These are phyloP conservation scores for Backusella psychrophila DNA, from an alignment of 192 early-diverging fungal species.

Conservation along the genomic window DNA sequence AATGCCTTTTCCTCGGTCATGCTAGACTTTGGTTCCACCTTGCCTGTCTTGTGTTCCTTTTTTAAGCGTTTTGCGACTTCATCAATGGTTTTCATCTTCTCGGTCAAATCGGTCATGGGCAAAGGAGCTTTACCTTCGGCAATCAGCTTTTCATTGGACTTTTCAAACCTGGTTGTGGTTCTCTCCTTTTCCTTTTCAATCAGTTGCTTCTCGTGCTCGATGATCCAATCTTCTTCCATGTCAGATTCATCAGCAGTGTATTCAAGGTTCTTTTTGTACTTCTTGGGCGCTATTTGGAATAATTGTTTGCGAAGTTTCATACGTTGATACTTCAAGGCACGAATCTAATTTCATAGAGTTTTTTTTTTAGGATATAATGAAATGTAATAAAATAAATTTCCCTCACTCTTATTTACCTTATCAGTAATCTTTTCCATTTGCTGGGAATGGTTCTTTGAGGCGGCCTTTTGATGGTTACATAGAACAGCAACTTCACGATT, in stretches of 20 bases:
- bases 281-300: slow-evolving; percentile 67
- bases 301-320: slow-evolving; percentile 68
- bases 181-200: slow-evolving; percentile 77
- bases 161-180: slow-evolving; percentile 59
- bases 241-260: slow-evolving; percentile 69
- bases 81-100: slow-evolving; percentile 50
- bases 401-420: slow-evolving; percentile 50
- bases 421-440: slow-evolving; percentile 82
- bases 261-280: slow-evolving; percentile 75
- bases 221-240: slow-evolving; percentile 78
- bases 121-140: slow-evolving; percentile 56
- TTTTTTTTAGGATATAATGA: background rate
- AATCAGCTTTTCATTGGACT: slow-evolving; percentile 81
- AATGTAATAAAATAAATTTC: too few species aligned
- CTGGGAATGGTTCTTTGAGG: slow-evolving; percentile 73
- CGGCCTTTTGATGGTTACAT: slow-evolving; percentile 96
- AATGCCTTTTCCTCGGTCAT: slow-evolving; percentile 70
- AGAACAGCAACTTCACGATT: slow-evolving; percentile 95
- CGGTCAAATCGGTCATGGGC: slow-evolving; percentile 50
- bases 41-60: slow-evolving; percentile 46
- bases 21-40: slow-evolving; percentile 44
- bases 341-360: slow-evolving; percentile 48
- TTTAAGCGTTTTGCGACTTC: slow-evolving; percentile 44
- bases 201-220: slow-evolving; percentile 49
- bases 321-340: slow-evolving; percentile 85